Evolutionary conservation across 768 basidiomycete genomes (phyloP).

Genomic region (Dioszegia crocea): DNA sequence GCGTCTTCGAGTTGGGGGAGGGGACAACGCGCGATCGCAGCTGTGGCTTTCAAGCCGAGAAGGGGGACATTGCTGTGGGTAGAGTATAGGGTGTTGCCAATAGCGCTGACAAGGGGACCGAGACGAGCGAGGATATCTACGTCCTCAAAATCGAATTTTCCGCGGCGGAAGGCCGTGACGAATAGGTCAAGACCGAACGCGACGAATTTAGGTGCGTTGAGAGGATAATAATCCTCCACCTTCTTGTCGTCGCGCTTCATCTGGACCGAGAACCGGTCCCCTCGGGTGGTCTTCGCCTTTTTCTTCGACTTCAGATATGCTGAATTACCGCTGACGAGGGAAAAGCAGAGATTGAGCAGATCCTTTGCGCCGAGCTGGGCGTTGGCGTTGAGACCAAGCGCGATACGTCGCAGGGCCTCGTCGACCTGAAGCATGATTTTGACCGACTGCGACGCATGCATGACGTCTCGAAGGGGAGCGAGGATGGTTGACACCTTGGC

Average conservation of each 20-base stretch:
- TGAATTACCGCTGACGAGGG: constrained; percentile 84
- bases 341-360: constrained; percentile 76
- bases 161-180: constrained; percentile 76
- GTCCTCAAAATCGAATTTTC: constrained; percentile 79
- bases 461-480: constrained; percentile 70
- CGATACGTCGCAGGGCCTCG: constrained; percentile 77
- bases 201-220: constrained; percentile 88
- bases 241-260: constrained; percentile 62
- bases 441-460: constrained; percentile 75
- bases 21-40: constrained; percentile 78
- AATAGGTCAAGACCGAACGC: constrained; percentile 88
- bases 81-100: constrained; percentile 90
- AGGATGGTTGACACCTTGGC: constrained; percentile 70
- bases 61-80: constrained; percentile 68
- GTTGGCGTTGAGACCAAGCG: constrained; percentile 81
- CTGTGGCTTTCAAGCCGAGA: constrained; percentile 71
- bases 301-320: constrained; percentile 68
- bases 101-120: constrained; percentile 75
- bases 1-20: constrained; percentile 69
- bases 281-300: constrained; percentile 48
- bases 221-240: constrained; percentile 67
- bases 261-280: constrained; percentile 67
- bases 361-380: constrained; percentile 64
- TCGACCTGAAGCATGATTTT: constrained; percentile 81
- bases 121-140: constrained; percentile 69